Evolutionary conservation across 768 basidiomycete genomes (phyloP), one percentile per base, ranked within the genome.

Genomic region (Cystofilobasidium macerans): DNA sequence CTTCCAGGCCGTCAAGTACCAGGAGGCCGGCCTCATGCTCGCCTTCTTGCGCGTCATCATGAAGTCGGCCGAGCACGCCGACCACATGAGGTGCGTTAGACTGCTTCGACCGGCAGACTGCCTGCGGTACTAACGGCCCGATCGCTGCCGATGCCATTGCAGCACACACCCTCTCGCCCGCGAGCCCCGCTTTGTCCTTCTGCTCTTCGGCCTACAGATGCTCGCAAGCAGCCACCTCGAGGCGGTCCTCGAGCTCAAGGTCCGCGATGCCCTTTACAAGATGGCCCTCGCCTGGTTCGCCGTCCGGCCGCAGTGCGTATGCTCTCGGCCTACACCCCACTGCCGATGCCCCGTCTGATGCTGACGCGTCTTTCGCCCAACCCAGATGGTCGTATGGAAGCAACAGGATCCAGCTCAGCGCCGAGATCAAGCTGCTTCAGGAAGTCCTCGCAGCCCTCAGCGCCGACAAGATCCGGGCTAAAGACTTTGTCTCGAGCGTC

Each of bases 301-400:
- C n/a, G 82, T 86, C 57, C 82, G 87, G n/a, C 87, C 92, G 12
- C 90, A 91, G 93, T 95, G 75, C 76, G 89, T 72, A 26, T 20
- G 16, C 16, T 14, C 7, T 4, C 42, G 7, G 16, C 42, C 22
- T 5, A 3, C 72, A 20, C 43, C 60, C 1, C 28, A 54, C 24
- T 18, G 32, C 45, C 1, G n/a, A 14, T 51, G 20, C 4, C 16
- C 26, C 32, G 26, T 28, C 54, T 14, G 32, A 14, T 14, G 30
- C 45, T 33, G 20, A n/a, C n/a, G n/a, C n/a, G n/a, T n/a, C n/a
- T n/a, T n/a, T n/a, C n/a, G n/a, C n/a, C 42, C 16, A 5, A 42
- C 42, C 42, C 71, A 97, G 93, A 71, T 98, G 94, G 93, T 86
- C 93, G 5, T 95, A 85, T 74, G 95, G 94, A n/a, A 87, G 89